Evolutionary conservation across 78 protist species (phyloP).

Genomic region (Protostelium mycophagum): DNA sequence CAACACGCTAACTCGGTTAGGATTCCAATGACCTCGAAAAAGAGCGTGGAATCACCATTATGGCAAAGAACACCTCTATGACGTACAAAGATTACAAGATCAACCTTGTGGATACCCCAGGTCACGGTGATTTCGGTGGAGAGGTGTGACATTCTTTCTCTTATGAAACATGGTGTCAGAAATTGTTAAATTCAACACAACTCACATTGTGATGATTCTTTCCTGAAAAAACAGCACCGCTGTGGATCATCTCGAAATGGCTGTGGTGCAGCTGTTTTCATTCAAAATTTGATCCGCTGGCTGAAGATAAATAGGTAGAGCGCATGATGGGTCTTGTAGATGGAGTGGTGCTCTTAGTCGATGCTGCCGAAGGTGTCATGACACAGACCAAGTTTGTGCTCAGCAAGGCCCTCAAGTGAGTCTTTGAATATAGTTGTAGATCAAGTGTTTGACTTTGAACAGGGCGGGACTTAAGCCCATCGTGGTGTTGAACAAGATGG

Average conservation of each 20-base stretch:
- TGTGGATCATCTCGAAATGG: too few relatives aligned
- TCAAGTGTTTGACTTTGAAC: neutral
- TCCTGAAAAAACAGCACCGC: too few relatives aligned
- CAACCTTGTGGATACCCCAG: constrained; percentile 89
- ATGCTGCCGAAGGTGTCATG: constrained; percentile 91
- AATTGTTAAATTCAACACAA: neutral
- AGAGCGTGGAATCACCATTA: constrained; percentile 91
- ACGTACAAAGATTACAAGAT: constrained; percentile 33
- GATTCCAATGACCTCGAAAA: constrained; percentile 69
- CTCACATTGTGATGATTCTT: too few relatives aligned
- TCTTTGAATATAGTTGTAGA: neutral
- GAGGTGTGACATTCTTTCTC: constrained; percentile 20
- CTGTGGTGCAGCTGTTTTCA: too few relatives aligned
- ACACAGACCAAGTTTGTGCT: constrained; percentile 89
- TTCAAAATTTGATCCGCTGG: too few relatives aligned
- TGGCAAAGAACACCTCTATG: constrained; percentile 73
- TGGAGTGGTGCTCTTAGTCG: constrained; percentile 86
- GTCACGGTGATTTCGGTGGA: constrained; percentile 92
- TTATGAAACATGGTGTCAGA: neutral
- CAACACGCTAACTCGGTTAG: neutral
- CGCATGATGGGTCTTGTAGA: constrained; percentile 81
- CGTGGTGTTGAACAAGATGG: constrained; percentile 90
- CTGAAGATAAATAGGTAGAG: constrained; percentile 60
- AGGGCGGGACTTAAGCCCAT: constrained; percentile 66
- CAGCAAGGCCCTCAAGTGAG: constrained; percentile 69